Conservation (phyloP, 345 rosid species). For the Nasturtium officinale region DNA sequence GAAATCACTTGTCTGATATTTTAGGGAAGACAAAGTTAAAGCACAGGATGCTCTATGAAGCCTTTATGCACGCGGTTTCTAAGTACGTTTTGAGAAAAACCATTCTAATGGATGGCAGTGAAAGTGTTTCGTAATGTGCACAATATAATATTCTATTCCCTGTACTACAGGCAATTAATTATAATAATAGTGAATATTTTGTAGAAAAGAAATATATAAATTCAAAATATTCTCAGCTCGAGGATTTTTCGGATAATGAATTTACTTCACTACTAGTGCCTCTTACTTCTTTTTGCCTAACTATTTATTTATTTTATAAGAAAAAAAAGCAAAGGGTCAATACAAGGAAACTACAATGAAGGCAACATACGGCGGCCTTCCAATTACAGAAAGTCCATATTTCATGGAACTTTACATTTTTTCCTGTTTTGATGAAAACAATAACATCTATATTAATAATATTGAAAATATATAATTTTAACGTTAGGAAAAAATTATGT, state of each 20-base stretch:
- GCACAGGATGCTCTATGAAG: slow-evolving; percentile 38
- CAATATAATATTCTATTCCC: slow-evolving; percentile 33
- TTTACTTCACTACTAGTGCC: slow-evolving; percentile 16
- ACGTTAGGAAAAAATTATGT: neutral
- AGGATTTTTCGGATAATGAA: slow-evolving; percentile 23
- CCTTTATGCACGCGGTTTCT: slow-evolving; percentile 46
- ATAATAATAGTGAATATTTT: slow-evolving; percentile 8
- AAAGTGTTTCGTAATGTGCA: slow-evolving; percentile 34
- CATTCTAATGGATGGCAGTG: slow-evolving; percentile 42
- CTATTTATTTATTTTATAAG: neutral
- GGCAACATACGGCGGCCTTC: slow-evolving; percentile 34
- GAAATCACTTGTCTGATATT: neutral
- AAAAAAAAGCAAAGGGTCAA: slow-evolving; percentile 22
- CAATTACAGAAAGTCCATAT: slow-evolving; percentile 44
- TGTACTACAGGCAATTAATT: slow-evolving; percentile 1
- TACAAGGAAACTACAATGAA: slow-evolving; percentile 29
- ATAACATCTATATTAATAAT: neutral
- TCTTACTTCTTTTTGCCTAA: slow-evolving; percentile 7
- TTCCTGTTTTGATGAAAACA: neutral
- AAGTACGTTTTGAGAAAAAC: slow-evolving; percentile 38
- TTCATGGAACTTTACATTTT: slow-evolving; percentile 22
- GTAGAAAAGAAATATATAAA: slow-evolving; percentile 9
- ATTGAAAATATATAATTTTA: neutral
- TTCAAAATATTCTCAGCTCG: slow-evolving; percentile 6
- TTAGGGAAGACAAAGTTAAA: slow-evolving; percentile 9